Percentiles rank a stretch among this genome's conserved stretches.
Conservation (phyloP, 2,329 filamentous ascomycete species). For the Aureobasidium vineae region DNA sequence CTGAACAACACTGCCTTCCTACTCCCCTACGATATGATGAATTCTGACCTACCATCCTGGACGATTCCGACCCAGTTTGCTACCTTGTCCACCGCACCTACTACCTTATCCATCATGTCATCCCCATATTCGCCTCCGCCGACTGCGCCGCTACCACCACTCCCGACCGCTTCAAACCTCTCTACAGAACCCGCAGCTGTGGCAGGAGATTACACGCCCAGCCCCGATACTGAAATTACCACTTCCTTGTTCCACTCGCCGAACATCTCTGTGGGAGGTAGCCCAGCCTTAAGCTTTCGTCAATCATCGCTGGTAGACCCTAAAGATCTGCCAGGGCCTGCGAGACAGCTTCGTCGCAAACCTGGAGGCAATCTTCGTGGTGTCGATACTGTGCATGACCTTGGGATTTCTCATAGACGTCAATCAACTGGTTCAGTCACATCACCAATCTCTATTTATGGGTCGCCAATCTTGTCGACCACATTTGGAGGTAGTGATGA, state of each 20-base stretch:
- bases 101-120: not conserved
- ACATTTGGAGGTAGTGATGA: constrained; percentile 21
- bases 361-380: constrained; percentile 52
- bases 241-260: not conserved
- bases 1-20: constrained; percentile 24
- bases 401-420: constrained; percentile 44
- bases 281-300: constrained; percentile 3
- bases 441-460: constrained; percentile 20
- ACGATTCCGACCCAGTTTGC: not conserved
- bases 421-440: constrained; percentile 48
- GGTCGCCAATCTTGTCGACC: constrained; percentile 17
- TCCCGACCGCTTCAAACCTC: not conserved
- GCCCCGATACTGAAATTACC: not conserved
- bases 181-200: not conserved
- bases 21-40: constrained; percentile 1
- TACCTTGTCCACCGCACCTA: not conserved
- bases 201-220: not conserved
- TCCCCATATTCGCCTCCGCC: constrained; percentile 22
- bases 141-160: constrained; percentile 5
- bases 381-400: constrained; percentile 48
- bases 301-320: constrained; percentile 15
- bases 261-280: not conserved
- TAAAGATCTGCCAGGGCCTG: constrained; percentile 10
- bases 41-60: not conserved
- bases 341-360: constrained; percentile 46